Evolutionary conservation across 345 rosid species (phyloP).

Genomic region (Noccaea caerulescens): DNA sequence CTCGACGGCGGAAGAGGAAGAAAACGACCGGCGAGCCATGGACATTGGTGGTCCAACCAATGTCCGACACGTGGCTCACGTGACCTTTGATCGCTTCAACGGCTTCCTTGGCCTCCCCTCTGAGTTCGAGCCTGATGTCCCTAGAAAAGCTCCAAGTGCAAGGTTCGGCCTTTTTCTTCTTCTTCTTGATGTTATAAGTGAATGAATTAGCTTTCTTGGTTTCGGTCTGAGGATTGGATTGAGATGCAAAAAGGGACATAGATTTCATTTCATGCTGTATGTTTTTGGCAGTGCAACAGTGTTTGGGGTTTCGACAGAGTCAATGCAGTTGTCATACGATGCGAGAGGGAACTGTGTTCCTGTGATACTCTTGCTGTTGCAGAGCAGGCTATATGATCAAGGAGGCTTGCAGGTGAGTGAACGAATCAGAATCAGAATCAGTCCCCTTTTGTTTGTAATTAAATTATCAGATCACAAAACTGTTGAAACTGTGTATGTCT

Average conservation of each 20-base stretch:
- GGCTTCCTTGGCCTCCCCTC: conserved; percentile 93
- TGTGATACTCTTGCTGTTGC: conserved; percentile 81
- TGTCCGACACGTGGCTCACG: conserved; percentile 90
- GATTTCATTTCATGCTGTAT: not conserved
- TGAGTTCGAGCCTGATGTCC: conserved; percentile 92
- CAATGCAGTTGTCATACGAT: conserved; percentile 95
- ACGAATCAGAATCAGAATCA: not conserved
- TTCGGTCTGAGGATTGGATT: not conserved
- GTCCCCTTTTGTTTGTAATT: not conserved
- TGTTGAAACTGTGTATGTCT: not conserved
- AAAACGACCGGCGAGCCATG: conserved; percentile 60
- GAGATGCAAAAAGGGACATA: not conserved
- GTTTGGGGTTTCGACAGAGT: conserved; percentile 95
- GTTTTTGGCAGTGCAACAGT: conserved; percentile 75
- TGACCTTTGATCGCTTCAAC: conserved; percentile 92
- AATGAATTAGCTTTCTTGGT: conserved; percentile 1
- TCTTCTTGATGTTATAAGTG: not conserved
- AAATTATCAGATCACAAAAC: not conserved
- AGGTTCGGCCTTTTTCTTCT: conserved; percentile 49
- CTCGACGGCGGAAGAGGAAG: conserved; percentile 57
- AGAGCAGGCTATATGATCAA: conserved; percentile 76
- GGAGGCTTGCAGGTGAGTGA: conserved; percentile 77
- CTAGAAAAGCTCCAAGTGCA: conserved; percentile 87
- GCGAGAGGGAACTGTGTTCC: conserved; percentile 95
- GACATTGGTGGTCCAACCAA: conserved; percentile 87